These are phyloP conservation scores for Pascua guehoae DNA, from an alignment of 1,284 basidiomycete genomes.

Conservation along the genomic window DNA sequence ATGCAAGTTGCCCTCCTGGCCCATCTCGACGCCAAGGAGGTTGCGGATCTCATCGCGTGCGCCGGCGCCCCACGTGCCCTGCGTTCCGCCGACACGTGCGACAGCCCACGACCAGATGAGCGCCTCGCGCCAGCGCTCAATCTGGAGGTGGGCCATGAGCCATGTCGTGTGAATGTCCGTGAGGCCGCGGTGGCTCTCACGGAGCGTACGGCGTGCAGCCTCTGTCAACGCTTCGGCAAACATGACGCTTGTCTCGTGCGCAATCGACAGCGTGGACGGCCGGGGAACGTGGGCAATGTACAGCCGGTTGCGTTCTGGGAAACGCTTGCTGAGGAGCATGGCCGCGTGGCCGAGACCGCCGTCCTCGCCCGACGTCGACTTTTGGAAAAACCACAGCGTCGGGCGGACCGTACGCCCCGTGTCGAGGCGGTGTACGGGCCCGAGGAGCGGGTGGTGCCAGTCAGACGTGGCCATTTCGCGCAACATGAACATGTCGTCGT, in stretches of 20 bases:
- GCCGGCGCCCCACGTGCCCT: conserved; percentile 27
- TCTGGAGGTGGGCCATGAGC: conserved; percentile 30
- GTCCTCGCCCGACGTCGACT: conserved; percentile 36
- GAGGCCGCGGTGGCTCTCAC: conserved; percentile 27
- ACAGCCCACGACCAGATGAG: conserved; percentile 38
- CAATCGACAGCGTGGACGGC: conserved; percentile 20
- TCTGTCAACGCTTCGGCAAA: conserved; percentile 26
- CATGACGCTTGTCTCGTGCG: conserved; percentile 37
- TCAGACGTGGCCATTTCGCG: conserved; percentile 23
- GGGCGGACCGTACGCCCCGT: conserved; percentile 23
- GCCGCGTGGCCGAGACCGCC: conserved; percentile 37
- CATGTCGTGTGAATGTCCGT: conserved; percentile 40
- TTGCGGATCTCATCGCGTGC: conserved; percentile 23
- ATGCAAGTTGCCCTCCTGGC: conserved; percentile 2
- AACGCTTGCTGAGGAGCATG: conserved; percentile 29
- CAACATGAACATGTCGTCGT: conserved; percentile 45
- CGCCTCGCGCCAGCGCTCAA: conserved; percentile 43
- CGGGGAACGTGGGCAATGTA: conserved; percentile 41
- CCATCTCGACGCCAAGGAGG: conserved; percentile 17
- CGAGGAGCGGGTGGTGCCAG: conserved; percentile 37
- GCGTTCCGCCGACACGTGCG: conserved; percentile 28
- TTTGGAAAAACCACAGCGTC: conserved; percentile 15
- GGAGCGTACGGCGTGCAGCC: conserved; percentile 30
- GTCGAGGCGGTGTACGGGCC: conserved; percentile 32
- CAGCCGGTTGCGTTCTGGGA: conserved; percentile 23